These are phyloP conservation scores for Kwoniella pini DNA, from an alignment of 768 basidiomycete species.

Conservation along the genomic window DNA sequence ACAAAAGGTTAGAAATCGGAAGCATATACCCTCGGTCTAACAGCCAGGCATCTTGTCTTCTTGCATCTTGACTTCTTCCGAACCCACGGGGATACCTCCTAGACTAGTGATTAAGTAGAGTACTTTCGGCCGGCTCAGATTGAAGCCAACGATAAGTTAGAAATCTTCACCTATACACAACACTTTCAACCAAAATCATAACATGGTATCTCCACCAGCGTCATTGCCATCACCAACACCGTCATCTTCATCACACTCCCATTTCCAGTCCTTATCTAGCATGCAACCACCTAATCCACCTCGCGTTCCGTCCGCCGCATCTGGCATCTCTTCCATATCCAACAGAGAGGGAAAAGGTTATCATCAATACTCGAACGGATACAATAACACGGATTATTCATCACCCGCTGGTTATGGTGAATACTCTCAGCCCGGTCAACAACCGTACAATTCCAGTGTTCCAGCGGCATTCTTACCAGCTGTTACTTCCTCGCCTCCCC, in stretches of 20 bases:
- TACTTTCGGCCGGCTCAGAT: neutral
- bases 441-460: conserved; percentile 11
- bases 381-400: neutral
- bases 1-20: no score
- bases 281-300: conserved; percentile 11
- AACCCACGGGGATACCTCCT: no score
- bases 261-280: conserved; percentile 18
- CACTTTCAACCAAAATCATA: neutral
- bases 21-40: no score
- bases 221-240: conserved; percentile 35
- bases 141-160: no score
- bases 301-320: conserved; percentile 26
- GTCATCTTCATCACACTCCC: conserved; percentile 28
- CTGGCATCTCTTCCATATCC: conserved; percentile 17
- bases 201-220: conserved; percentile 32
- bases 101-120: no score
- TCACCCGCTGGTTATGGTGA: conserved; percentile 9
- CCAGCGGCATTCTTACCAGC: conserved; percentile 30
- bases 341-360: conserved; percentile 7
- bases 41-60: no score
- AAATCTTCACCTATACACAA: neutral
- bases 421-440: conserved; percentile 11
- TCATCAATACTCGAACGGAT: neutral
- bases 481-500: conserved; percentile 39
- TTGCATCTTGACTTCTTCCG: no score